Conservation (phyloP, 352 stramenopile species). For the Aphanomyces invadans region DNA sequence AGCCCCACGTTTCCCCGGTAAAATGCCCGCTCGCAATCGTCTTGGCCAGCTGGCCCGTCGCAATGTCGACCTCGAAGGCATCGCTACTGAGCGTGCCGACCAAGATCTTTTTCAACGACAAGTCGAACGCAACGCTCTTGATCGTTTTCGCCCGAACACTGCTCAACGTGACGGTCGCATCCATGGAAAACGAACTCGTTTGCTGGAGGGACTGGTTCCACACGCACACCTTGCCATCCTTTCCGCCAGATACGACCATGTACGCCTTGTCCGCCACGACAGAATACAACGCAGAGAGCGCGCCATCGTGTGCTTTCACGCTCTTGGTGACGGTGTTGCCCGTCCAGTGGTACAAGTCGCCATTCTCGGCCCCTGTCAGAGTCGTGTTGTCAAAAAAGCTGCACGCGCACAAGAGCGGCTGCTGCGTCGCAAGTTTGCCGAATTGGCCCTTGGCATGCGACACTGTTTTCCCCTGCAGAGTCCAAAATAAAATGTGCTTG, state of each 20-base stretch:
- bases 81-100: slow-evolving; percentile 45
- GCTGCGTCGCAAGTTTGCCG: slow-evolving; percentile 17
- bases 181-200: slow-evolving; percentile 21
- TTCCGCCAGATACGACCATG: slow-evolving; percentile 50
- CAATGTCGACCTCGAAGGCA: slow-evolving; percentile 51
- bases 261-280: slow-evolving; percentile 5
- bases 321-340: slow-evolving; percentile 25
- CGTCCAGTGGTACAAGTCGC: slow-evolving; percentile 27
- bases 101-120: slow-evolving; percentile 30
- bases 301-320: slow-evolving; percentile 55
- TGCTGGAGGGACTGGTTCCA: slow-evolving; percentile 32
- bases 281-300: background rate
- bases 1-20: slow-evolving; percentile 33
- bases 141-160: slow-evolving; percentile 12
- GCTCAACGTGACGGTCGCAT: background rate
- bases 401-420: slow-evolving; percentile 25
- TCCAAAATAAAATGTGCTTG: slow-evolving; percentile 29
- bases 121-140: slow-evolving; percentile 19
- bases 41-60: slow-evolving; percentile 33
- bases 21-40: slow-evolving; percentile 40
- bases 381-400: slow-evolving; percentile 19
- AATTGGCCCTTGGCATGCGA: slow-evolving; percentile 24
- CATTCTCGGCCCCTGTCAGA: slow-evolving; percentile 24
- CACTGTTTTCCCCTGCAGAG: slow-evolving; percentile 26
- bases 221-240: slow-evolving; percentile 63